Base-by-base conservation (phyloP, 305 asterid genomes). In the Plantago lanceolata region DNA sequence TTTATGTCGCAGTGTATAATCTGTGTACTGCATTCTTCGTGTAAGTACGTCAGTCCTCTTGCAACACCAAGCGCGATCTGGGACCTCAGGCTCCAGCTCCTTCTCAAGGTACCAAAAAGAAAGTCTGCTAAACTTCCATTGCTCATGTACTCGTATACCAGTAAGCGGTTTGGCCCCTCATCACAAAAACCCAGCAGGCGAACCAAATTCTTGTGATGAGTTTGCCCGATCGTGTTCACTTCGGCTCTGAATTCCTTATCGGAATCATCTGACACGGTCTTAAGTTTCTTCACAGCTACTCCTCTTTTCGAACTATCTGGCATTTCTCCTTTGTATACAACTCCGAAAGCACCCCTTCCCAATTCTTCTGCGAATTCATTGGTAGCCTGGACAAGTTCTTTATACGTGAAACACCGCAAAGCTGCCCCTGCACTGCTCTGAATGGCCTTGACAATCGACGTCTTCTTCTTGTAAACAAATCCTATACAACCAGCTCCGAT, bases 171-270 rank as follows among this genome's bases (percentile, higher is more conserved):
- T 1, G 68, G 51, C n/a, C 80, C 80, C 19, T 78, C 75, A 26
- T 71, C 72, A 60, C 80, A 75, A 55, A 61, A 78, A 15, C 77
- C 77, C 2, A 68, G 53, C 59, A 77, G 43, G 29, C 75, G 78
- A 33, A 78, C 75, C 68, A 78, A 55, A 65, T 78, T 78, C 63
- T 48, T 71, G 64, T 78, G 83, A 54, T 76, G 77, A 26, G 80
- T 71, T 49, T 63, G 74, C 57, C 83, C 78, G 35, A 78, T 78
- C 16, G 47, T 55, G 48, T 11, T 68, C 71, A 75, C 74, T 71
- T 75, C 80, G 6, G 76, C 63, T 21, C 52, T 68, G 61, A 78
- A 78, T 63, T 78, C 83, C 55, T 75, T 68, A 29, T 75, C 80
- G 3, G 73, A 68, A 43, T 78, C 83, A 33, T 62, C 71, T 9